phyloP scores from a whole-genome alignment of 495 filamentous ascomycete genomes.

The Penicillium herquei region DNA sequence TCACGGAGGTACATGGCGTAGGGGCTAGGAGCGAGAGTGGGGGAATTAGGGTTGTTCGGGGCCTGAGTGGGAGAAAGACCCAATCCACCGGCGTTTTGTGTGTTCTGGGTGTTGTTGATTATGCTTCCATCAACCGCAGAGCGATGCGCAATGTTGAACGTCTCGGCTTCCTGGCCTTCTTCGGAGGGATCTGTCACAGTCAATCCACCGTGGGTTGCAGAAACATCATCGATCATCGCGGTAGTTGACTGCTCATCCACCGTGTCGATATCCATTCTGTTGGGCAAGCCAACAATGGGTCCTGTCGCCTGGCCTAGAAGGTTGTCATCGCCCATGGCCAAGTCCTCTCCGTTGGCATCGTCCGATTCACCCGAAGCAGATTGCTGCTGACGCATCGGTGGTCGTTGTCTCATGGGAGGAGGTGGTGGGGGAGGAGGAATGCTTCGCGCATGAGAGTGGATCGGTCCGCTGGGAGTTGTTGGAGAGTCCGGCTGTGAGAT shows the following conservation, averaged over 20 bases:
- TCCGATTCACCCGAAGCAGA: constrained; percentile 86
- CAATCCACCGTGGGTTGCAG: constrained; percentile 69
- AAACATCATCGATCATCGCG: constrained; percentile 71
- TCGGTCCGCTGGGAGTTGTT: constrained; percentile 79
- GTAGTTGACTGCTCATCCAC: constrained; percentile 64
- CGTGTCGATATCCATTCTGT: constrained; percentile 74
- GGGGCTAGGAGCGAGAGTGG: constrained; percentile 65
- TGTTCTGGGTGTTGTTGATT: constrained; percentile 58
- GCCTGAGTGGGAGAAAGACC: constrained; percentile 77
- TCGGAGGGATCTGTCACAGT: constrained; percentile 78
- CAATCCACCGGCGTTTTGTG: constrained; percentile 60
- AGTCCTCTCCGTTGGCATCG: constrained; percentile 75
- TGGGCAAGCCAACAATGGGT: constrained; percentile 74
- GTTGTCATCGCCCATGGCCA: constrained; percentile 63
- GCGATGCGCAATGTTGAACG: constrained; percentile 95
- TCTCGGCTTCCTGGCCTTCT: constrained; percentile 71
- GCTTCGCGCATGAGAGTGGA: constrained; percentile 45
- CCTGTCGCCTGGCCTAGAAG: constrained; percentile 61
- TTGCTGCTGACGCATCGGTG: constrained; percentile 81
- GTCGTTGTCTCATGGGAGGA: constrained; percentile 56
- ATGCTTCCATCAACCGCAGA: constrained; percentile 85
- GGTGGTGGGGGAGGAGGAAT: constrained; percentile 38
- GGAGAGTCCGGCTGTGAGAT: constrained; percentile 91
- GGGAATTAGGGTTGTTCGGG: constrained; percentile 64
- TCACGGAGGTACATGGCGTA: constrained; percentile 77